Conservation (phyloP, 768 basidiomycete genomes). For the Boletus vermiculosoides region DNA sequence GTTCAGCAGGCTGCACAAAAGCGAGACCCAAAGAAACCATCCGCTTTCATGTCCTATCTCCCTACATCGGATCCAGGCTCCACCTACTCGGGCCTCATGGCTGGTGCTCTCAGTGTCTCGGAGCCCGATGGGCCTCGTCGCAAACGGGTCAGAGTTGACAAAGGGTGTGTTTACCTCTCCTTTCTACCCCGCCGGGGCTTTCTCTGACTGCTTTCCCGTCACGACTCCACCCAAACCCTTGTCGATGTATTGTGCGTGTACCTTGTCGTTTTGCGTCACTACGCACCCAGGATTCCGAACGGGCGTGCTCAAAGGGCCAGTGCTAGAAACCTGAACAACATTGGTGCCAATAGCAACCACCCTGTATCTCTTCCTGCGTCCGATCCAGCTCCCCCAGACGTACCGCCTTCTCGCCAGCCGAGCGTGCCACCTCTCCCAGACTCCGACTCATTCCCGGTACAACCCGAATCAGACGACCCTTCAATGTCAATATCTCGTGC, state of each 20-base stretch:
- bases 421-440: slow-evolving; percentile 45
- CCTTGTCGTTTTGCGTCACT: slow-evolving; percentile 15
- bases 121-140: slow-evolving; percentile 64
- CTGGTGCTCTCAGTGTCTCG: slow-evolving; percentile 55
- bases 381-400: slow-evolving; percentile 43
- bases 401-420: slow-evolving; percentile 35
- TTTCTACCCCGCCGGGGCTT: slow-evolving; percentile 20
- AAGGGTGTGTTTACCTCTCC: slow-evolving; percentile 54
- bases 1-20: slow-evolving; percentile 69
- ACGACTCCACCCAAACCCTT: slow-evolving; percentile 28
- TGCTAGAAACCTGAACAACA: slow-evolving; percentile 60
- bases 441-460: slow-evolving; percentile 50
- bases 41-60: slow-evolving; percentile 71
- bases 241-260: slow-evolving; percentile 19
- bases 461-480: slow-evolving; percentile 58
- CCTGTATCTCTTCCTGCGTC: slow-evolving; percentile 23
- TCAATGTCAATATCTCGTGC: slow-evolving; percentile 59
- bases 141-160: slow-evolving; percentile 72
- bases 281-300: slow-evolving; percentile 46
- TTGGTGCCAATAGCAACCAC: slow-evolving; percentile 37
- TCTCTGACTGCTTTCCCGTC: slow-evolving; percentile 25
- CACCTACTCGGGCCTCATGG: slow-evolving; percentile 77
- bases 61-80: slow-evolving; percentile 84
- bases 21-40: slow-evolving; percentile 79
- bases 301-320: slow-evolving; percentile 74